phyloP scores from a whole-genome alignment of 306 rosid genomes.

The Medicago arabica region DNA sequence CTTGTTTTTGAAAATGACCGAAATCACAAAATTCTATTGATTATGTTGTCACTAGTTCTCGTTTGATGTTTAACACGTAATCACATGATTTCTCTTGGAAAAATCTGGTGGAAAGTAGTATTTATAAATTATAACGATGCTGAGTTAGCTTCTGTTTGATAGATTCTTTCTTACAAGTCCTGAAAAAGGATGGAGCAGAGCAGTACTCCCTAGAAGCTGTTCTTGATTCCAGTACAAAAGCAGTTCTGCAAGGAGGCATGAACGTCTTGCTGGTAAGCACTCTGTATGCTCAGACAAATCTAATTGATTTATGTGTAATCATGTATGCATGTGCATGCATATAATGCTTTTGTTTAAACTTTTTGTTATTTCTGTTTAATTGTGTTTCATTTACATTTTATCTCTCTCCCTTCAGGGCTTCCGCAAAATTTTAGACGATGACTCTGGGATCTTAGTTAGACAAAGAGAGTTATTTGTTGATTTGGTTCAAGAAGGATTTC shows the following conservation, averaged over 20 bases:
- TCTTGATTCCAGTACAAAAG: constrained; percentile 76
- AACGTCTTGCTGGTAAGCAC: constrained; percentile 71
- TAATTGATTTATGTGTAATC: constrained; percentile 15
- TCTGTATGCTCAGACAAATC: constrained; percentile 39
- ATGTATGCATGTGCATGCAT: constrained; percentile 28
- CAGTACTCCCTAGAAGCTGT: constrained; percentile 69
- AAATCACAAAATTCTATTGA: constrained; percentile 29
- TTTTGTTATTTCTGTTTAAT: constrained; percentile 31
- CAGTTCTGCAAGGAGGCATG: constrained; percentile 83
- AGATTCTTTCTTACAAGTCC: constrained; percentile 79
- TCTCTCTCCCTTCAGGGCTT: constrained; percentile 67
- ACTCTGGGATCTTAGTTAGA: constrained; percentile 63
- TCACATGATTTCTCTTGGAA: constrained; percentile 25
- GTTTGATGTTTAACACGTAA: constrained; percentile 17
- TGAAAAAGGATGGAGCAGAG: constrained; percentile 62
- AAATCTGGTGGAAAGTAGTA: constrained; percentile 15
- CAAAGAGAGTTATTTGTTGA: constrained; percentile 66
- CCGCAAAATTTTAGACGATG: constrained; percentile 71
- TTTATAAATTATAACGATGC: not conserved
- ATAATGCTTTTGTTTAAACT: constrained; percentile 4
- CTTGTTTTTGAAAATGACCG: constrained; percentile 3
- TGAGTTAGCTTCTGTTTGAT: constrained; percentile 48
- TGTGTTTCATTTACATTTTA: constrained; percentile 40
- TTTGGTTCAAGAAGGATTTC: constrained; percentile 97
- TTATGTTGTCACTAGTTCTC: constrained; percentile 29